Percentiles rank a stretch among this genome's conserved stretches.
Evolutionary conservation across 2,329 filamentous ascomycete species (phyloP).

Genomic region (Talaromyces sp.): DNA sequence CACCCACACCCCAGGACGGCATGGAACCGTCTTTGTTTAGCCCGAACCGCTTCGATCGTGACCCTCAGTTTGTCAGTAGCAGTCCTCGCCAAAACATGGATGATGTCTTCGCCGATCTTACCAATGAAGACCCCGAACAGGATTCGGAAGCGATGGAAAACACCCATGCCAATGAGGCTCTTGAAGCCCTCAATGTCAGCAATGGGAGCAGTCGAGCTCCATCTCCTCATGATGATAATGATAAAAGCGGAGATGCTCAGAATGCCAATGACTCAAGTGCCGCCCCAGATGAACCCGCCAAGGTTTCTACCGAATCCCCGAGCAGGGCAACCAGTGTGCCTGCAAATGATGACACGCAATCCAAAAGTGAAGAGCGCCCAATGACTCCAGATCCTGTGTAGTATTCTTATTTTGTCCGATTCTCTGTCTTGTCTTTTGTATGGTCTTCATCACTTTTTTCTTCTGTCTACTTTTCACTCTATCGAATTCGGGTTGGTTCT

Average conservation of each 20-base stretch:
- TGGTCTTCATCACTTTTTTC: constrained; percentile 12
- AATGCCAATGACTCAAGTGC: neutral
- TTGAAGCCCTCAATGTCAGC: constrained; percentile 47
- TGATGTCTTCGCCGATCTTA: constrained; percentile 51
- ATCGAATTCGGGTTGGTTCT: constrained; percentile 14
- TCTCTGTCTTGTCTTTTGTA: constrained; percentile 12
- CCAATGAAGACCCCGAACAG: constrained; percentile 46
- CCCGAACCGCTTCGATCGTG: constrained; percentile 42
- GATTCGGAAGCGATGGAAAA: constrained; percentile 44
- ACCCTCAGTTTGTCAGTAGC: constrained; percentile 35
- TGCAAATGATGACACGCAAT: no score
- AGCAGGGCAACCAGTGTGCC: no score
- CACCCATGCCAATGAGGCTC: constrained; percentile 51
- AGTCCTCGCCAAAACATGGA: constrained; percentile 46
- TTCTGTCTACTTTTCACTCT: constrained; percentile 13
- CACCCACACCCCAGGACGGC: constrained; percentile 40
- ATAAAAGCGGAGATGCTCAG: constrained; percentile 23
- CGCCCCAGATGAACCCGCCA: neutral
- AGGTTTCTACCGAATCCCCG: no score
- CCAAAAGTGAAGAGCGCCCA: no score
- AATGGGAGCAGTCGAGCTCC: constrained; percentile 38
- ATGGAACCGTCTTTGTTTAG: constrained; percentile 48
- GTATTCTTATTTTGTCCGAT: neutral
- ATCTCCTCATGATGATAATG: constrained; percentile 30
- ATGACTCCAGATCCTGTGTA: no score